Conservation (phyloP, 768 basidiomycete genomes). For the Phaeolepiota aurea region DNA sequence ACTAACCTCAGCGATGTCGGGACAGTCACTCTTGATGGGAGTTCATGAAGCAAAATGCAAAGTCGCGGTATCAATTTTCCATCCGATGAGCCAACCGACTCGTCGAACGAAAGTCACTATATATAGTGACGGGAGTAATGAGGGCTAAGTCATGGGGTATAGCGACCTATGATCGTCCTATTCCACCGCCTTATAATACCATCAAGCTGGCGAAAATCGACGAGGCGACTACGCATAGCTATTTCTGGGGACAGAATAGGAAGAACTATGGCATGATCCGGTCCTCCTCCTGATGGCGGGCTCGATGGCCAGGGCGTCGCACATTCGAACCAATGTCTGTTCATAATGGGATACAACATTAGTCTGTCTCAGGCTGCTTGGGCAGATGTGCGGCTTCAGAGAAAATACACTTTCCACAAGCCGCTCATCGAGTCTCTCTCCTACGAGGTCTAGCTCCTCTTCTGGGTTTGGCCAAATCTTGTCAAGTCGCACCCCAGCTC, state of each 20-base stretch:
- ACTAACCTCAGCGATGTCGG: too few species aligned
- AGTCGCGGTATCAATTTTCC: constrained; percentile 2
- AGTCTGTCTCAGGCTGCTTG: constrained; percentile 2
- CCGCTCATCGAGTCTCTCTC: too few species aligned
- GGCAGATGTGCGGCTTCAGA: too few species aligned
- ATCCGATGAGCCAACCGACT: not conserved
- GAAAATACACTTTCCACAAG: too few species aligned
- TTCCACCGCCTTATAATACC: not conserved
- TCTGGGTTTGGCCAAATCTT: too few species aligned
- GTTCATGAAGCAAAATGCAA: not conserved
- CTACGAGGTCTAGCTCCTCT: too few species aligned
- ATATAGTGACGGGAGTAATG: constrained; percentile 7
- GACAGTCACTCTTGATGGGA: too few species aligned
- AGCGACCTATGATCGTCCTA: constrained; percentile 2
- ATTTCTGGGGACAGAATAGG: not conserved
- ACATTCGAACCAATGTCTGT: constrained; percentile 7
- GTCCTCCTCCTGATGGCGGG: not conserved
- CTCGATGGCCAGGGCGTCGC: not conserved
- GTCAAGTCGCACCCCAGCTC: too few species aligned
- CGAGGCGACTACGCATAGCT: not conserved
- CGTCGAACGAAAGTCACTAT: constrained; percentile 1
- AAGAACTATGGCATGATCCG: not conserved
- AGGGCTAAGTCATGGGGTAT: constrained; percentile 4
- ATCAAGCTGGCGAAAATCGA: not conserved
- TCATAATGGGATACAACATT: constrained; percentile 10